A percentile compares a stretch with the other conserved stretches of the same genome.
Evolutionary conservation across 2,329 filamentous ascomycete species (phyloP).

Genomic region (Phyllosticta paracitricarpa): DNA sequence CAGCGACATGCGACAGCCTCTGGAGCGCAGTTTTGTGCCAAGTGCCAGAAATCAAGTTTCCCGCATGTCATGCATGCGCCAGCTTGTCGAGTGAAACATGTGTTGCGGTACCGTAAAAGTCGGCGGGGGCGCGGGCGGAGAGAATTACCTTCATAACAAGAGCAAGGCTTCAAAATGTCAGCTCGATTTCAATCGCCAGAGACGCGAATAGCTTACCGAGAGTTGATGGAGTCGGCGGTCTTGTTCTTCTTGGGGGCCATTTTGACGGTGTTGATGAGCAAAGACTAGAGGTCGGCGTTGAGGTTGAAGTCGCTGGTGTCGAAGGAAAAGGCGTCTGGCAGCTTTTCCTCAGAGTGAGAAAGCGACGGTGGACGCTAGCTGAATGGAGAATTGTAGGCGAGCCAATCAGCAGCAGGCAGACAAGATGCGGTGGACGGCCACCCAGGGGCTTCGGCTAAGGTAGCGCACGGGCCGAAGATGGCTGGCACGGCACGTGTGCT

Average conservation of each 20-base stretch:
- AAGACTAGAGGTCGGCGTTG: conserved; percentile 23
- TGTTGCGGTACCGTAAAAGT: conserved; percentile 12
- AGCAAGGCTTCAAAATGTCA: conserved; percentile 42
- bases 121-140: conserved; percentile 18
- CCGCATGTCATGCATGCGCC: too few species aligned
- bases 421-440: not conserved
- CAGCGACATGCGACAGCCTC: conserved; percentile 21
- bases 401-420: not conserved
- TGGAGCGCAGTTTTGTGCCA: too few species aligned
- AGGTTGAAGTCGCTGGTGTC: conserved; percentile 15
- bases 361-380: not conserved
- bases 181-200: not conserved
- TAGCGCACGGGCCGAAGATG: not conserved
- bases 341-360: conserved; percentile 10
- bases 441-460: not conserved
- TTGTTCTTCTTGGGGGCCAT: conserved; percentile 80
- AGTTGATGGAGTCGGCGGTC: conserved; percentile 71
- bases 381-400: not conserved
- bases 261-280: conserved; percentile 30
- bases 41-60: too few species aligned
- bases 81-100: too few species aligned
- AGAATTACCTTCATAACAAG: conserved; percentile 53
- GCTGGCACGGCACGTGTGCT: not conserved
- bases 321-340: not conserved
- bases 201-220: conserved; percentile 16